phyloP scores from a whole-genome alignment of 495 filamentous ascomycete genomes.

The Acidiella bohemica region DNA sequence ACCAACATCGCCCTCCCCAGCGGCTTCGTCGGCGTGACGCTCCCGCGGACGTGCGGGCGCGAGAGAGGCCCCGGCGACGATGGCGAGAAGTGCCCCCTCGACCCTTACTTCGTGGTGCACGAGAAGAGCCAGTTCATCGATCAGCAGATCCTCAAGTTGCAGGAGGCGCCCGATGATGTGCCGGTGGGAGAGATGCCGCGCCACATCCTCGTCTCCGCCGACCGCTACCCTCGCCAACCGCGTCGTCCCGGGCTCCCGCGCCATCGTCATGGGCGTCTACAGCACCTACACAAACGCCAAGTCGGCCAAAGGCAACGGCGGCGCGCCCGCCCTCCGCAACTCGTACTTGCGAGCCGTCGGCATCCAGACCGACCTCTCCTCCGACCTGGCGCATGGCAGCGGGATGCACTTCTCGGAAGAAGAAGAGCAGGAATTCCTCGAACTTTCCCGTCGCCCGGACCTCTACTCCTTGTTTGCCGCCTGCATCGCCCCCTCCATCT shows the following conservation, averaged over 20 bases:
- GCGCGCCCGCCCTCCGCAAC: constrained; percentile 83
- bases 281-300: constrained; percentile 95
- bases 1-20: constrained; percentile 60
- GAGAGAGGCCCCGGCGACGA: constrained; percentile 43
- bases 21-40: constrained; percentile 72
- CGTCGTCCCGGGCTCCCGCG: constrained; percentile 88
- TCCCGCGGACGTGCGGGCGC: constrained; percentile 66
- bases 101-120: constrained; percentile 91
- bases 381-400: constrained; percentile 72
- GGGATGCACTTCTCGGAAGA: constrained; percentile 68
- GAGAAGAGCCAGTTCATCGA: constrained; percentile 94
- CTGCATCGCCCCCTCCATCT: constrained; percentile 96
- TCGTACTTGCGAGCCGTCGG: constrained; percentile 93
- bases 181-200: constrained; percentile 93
- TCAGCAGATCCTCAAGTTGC: constrained; percentile 94
- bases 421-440: constrained; percentile 94
- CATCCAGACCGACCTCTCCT: constrained; percentile 77
- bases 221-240: constrained; percentile 92
- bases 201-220: constrained; percentile 87
- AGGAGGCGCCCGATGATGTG: constrained; percentile 96
- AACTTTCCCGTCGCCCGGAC: constrained; percentile 80
- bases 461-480: constrained; percentile 80
- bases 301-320: constrained; percentile 42
- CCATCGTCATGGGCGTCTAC: constrained; percentile 93
- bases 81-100: constrained; percentile 67